These are phyloP conservation scores for Saccharum officinarum DNA, from an alignment of 176 grass and related monocot species.

Conservation along the genomic window DNA sequence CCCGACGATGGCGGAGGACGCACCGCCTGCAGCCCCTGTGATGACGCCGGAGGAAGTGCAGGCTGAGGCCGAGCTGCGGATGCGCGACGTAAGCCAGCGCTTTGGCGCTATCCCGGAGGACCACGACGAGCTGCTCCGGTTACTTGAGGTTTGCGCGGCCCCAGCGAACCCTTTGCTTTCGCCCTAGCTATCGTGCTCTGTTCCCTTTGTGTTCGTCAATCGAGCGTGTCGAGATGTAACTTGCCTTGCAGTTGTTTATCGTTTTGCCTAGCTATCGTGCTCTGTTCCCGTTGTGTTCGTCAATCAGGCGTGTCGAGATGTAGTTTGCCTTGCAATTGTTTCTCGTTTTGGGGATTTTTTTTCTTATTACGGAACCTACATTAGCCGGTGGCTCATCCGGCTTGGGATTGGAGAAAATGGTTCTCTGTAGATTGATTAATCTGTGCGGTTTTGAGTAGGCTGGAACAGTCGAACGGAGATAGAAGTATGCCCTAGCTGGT, in stretches of 20 bases:
- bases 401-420: background rate
- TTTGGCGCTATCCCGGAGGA: conserved; percentile 32
- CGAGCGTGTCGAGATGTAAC: background rate
- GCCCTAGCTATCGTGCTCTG: background rate
- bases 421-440: background rate
- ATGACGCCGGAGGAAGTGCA: conserved; percentile 18
- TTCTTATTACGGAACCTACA: background rate
- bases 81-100: conserved; percentile 51
- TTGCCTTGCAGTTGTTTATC: background rate
- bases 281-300: background rate
- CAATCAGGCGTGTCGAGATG: background rate
- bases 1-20: background rate
- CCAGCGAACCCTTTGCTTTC: background rate
- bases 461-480: background rate
- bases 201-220: background rate
- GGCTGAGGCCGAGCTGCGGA: conserved; percentile 46
- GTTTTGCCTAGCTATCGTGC: background rate
- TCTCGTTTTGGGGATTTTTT: background rate
- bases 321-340: background rate
- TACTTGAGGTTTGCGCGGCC: conserved; percentile 45
- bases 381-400: background rate
- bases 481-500: background rate
- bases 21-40: background rate
- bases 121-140: conserved; percentile 33
- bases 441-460: background rate